Conservation (phyloP, 2,329 filamentous ascomycete species). For the Fusarium transvaalense region DNA sequence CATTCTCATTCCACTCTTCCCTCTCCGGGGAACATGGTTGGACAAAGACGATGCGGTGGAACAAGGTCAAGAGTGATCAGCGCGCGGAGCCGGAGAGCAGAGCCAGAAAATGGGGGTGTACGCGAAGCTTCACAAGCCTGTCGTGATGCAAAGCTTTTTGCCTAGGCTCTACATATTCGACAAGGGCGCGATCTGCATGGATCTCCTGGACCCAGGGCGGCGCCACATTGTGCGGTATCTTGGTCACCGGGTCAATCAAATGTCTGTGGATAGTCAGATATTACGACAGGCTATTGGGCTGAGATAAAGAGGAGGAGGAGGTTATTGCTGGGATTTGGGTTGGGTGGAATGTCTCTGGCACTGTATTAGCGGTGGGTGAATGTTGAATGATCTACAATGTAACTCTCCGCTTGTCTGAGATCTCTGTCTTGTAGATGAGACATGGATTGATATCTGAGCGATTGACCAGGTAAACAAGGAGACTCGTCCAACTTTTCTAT, state of each 20-base stretch:
- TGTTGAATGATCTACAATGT: background rate
- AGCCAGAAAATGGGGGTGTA: background rate
- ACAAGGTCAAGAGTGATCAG: constrained; percentile 42
- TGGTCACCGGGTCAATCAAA: background rate
- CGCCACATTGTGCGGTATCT: constrained; percentile 4
- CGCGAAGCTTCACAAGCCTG: background rate
- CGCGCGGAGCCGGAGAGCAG: constrained; percentile 18
- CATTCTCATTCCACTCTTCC: constrained; percentile 3
- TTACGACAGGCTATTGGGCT: background rate
- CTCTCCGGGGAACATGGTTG: constrained; percentile 21
- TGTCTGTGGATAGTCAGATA: background rate
- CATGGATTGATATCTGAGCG: constrained; percentile 5
- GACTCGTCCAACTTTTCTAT: no score
- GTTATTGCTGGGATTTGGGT: background rate
- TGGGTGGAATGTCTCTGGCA: background rate
- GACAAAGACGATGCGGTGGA: constrained; percentile 33
- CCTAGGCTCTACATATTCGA: background rate
- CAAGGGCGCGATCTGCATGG: constrained; percentile 12
- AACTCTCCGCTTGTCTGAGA: constrained; percentile 15
- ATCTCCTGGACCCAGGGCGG: constrained; percentile 1
- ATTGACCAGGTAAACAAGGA: background rate
- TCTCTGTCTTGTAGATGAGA: constrained; percentile 10
- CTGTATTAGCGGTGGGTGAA: constrained; percentile 2
- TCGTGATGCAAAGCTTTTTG: background rate
- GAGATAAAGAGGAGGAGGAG: background rate